Conservation (phyloP, 805 yeast species). For the Hanseniaspora jakobsenii region DNA sequence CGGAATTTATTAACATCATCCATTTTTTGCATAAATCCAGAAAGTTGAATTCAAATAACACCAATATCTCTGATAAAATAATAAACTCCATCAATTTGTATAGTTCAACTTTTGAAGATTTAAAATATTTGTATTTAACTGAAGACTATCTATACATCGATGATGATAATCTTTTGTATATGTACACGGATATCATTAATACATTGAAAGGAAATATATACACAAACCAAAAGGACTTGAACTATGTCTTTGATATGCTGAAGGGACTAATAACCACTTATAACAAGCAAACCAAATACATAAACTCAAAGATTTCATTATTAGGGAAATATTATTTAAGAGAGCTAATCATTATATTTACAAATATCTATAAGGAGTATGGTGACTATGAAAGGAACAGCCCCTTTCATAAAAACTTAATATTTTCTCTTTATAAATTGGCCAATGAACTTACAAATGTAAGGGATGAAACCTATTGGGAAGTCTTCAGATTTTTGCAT, state of each 20-base stretch:
- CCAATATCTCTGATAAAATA: too few species aligned
- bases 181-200: constrained; percentile 3
- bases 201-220: constrained; percentile 4
- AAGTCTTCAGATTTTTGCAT: constrained; percentile 1
- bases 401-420: neutral
- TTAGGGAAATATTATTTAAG: neutral
- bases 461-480: constrained; percentile 5
- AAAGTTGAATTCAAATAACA: neutral
- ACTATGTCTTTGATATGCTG: neutral
- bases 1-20: neutral
- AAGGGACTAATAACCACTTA: neutral
- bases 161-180: neutral
- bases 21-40: constrained; percentile 3
- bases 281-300: neutral
- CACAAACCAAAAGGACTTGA: neutral
- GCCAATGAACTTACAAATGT: neutral
- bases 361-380: constrained; percentile 11
- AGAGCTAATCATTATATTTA: neutral
- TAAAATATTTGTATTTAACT: neutral
- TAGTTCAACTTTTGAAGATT: neutral
- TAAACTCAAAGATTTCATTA: neutral
- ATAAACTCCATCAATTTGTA: neutral
- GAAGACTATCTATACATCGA: neutral
- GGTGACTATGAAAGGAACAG: neutral
- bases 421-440: constrained; percentile 4